These are phyloP conservation scores for Sugiyamaella paludigena DNA, from an alignment of 1,139 yeast genomes.

Conservation along the genomic window DNA sequence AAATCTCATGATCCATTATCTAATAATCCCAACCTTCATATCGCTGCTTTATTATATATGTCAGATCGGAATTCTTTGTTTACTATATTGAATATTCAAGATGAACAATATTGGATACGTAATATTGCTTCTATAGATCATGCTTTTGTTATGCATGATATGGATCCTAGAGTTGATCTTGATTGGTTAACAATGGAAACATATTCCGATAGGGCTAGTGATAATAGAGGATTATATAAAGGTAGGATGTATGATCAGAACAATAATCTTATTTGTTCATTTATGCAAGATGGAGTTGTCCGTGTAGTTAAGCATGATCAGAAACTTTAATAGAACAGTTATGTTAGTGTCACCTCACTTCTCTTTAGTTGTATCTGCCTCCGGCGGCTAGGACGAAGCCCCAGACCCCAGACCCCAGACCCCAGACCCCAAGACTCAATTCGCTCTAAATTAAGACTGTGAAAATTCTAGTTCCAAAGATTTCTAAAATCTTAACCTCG, in stretches of 20 bases:
- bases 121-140: constrained; percentile 37
- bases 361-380: no score
- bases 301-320: constrained; percentile 16
- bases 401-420: not conserved
- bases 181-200: constrained; percentile 38
- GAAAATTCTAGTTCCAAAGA: no score
- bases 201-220: constrained; percentile 32
- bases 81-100: constrained; percentile 34
- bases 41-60: constrained; percentile 35
- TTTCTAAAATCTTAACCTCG: no score
- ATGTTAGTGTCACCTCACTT: no score
- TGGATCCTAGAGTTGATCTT: constrained; percentile 29
- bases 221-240: constrained; percentile 35
- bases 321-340: no score
- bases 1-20: constrained; percentile 27
- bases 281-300: constrained; percentile 38
- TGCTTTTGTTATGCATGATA: constrained; percentile 34
- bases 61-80: constrained; percentile 39
- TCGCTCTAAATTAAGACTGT: no score
- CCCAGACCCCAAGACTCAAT: no score
- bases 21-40: constrained; percentile 30
- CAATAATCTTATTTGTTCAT: constrained; percentile 31
- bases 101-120: constrained; percentile 23
- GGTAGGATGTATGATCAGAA: constrained; percentile 34
- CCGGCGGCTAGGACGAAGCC: constrained; percentile 6